Conservation (phyloP, 192 early-diverging fungal genomes). For the Backusella westeae region DNA sequence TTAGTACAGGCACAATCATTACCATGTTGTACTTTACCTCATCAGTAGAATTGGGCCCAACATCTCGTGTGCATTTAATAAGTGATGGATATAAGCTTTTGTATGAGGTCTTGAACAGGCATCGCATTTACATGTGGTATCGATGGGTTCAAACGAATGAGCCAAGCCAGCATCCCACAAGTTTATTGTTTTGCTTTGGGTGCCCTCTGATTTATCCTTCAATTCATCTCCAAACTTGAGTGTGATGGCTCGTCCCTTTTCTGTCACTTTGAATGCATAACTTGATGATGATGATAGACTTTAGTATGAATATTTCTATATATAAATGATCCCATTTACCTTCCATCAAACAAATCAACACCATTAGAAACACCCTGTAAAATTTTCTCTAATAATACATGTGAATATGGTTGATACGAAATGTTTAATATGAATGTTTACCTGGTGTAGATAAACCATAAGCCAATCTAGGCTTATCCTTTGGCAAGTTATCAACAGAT, state of each 20-base stretch:
- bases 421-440: constrained; percentile 1
- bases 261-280: constrained; percentile 62
- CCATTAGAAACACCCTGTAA: constrained; percentile 51
- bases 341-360: constrained; percentile 69
- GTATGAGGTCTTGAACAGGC: constrained; percentile 62
- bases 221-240: constrained; percentile 43
- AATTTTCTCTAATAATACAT: constrained; percentile 34
- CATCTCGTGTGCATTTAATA: constrained; percentile 75
- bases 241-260: constrained; percentile 63
- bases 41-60: constrained; percentile 71
- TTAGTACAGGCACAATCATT: no score
- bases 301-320: neutral
- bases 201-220: neutral
- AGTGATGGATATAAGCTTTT: constrained; percentile 73
- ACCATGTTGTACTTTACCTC: constrained; percentile 36
- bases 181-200: constrained; percentile 41
- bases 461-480: constrained; percentile 52
- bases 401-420: no score
- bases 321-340: constrained; percentile 1
- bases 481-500: constrained; percentile 47
- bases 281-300: constrained; percentile 12
- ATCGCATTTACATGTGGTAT: constrained; percentile 62
- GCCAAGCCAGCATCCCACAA: constrained; percentile 56
- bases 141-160: constrained; percentile 60
- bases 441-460: constrained; percentile 55